phyloP scores from a whole-genome alignment of 2,329 filamentous ascomycete genomes.

The Penicillium sp. region DNA sequence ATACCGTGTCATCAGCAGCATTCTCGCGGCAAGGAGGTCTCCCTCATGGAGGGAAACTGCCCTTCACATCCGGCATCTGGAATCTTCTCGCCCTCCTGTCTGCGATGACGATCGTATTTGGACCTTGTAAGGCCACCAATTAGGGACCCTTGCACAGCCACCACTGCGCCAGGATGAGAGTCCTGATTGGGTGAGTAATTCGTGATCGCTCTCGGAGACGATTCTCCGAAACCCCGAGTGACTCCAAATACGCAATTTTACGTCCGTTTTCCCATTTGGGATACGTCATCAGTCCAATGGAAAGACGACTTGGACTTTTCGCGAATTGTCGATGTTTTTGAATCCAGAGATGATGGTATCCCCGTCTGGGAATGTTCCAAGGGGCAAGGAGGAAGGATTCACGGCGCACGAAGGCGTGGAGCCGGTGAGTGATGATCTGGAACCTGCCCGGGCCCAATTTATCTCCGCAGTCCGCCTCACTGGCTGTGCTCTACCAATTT shows the following conservation, averaged over 20 bases:
- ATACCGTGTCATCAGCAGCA: background rate
- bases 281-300: background rate
- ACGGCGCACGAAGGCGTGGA: background rate
- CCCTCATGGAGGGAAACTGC: too few species aligned
- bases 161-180: background rate
- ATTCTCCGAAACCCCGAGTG: background rate
- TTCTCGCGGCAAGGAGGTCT: background rate
- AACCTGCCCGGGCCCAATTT: background rate
- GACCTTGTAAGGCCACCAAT: conserved; percentile 9
- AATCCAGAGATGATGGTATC: background rate
- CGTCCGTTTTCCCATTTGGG: background rate
- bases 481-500: background rate
- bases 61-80: background rate
- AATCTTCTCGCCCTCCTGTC: conserved; percentile 2
- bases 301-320: background rate
- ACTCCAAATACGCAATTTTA: background rate
- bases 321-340: background rate
- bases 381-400: background rate
- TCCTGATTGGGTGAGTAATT: background rate
- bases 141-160: background rate
- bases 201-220: background rate
- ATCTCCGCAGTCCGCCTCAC: background rate
- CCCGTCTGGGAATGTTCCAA: background rate
- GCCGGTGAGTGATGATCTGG: background rate
- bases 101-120: background rate